Evolutionary conservation across 441 rosid genomes (phyloP), one percentile per base, ranked within the genome.

Genomic region (Pelargonium myrrhifolium): DNA sequence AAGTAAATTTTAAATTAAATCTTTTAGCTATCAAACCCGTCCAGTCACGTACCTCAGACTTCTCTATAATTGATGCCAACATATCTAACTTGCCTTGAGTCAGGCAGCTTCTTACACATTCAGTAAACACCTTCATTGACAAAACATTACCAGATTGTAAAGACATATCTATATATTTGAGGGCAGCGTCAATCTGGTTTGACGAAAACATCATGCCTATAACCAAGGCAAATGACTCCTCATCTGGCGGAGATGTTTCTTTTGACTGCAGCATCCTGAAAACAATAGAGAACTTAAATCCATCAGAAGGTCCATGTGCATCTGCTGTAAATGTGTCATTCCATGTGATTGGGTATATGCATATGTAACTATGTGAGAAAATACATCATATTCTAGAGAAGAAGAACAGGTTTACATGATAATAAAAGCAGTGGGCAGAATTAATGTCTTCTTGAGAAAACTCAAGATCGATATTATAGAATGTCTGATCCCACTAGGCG

Each of bases 221-320:
- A 67, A 94, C 87, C 80, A 94, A 69, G 59, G 83, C 88, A 75
- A 82, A 94, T 0, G 96, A 80, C 73, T 86, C 97, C 62, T 89
- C 93, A 68, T 94, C 92, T 51, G 99, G 97, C 76, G 60, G 82
- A 61, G 99, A 87, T 69, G 85, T 94, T 37, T 80, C 80, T 65
- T 89, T 88, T 15, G 81, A 64, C 71, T 77, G 76, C 78, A 89
- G 87, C 99, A 94, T 94, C 95, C 97, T 93, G 88, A 77, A 26
- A 68, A 78, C 59, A 31, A 68, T 75, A 78, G 55, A 53, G 59
- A 75, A 76, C 62, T 75, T 59, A 62, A 59, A 47, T 64, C 60
- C 20, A 71, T 47, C 35, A 64, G 28, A 43, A 18, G 15, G 15
- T 61, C 42, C 26, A 1, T 2, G 58, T 9, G 47, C 14, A 1